These are phyloP conservation scores for Colletotrichum lentis DNA, from an alignment of 2,329 filamentous ascomycete species.

Conservation along the genomic window DNA sequence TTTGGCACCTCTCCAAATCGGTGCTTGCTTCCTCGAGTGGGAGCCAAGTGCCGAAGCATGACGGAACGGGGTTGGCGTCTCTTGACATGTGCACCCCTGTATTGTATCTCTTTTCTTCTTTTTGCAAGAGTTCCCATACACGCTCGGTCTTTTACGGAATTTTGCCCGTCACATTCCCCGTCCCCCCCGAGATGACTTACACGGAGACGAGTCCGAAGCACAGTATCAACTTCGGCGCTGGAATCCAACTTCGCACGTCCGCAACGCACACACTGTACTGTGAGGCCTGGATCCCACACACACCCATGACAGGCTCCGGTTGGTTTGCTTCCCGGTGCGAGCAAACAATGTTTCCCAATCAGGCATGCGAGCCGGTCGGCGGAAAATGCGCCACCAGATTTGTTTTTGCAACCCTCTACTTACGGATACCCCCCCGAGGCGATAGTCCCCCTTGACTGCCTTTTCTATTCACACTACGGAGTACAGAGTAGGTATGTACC, in stretches of 20 bases:
- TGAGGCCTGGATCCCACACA: slow-evolving; percentile 33
- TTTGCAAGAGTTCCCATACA: background rate
- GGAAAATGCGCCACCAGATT: slow-evolving; percentile 14
- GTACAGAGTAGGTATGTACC: no score
- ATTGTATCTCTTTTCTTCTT: background rate
- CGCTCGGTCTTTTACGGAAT: background rate
- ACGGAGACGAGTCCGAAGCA: slow-evolving; percentile 31
- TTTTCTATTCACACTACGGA: no score
- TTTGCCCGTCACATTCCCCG: background rate
- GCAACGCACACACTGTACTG: slow-evolving; percentile 37
- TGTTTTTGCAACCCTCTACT: background rate
- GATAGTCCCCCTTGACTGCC: background rate
- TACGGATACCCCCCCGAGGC: background rate
- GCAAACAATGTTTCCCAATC: slow-evolving; percentile 31
- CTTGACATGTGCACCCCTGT: background rate
- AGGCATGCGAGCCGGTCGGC: slow-evolving; percentile 23
- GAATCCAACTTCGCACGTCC: slow-evolving; percentile 36
- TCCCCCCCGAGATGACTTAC: slow-evolving; percentile 4
- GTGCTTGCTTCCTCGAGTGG: background rate
- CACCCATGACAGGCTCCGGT: slow-evolving; percentile 35
- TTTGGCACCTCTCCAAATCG: background rate
- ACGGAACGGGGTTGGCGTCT: slow-evolving; percentile 19
- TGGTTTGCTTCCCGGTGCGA: slow-evolving; percentile 27
- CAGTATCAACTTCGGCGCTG: slow-evolving; percentile 31
- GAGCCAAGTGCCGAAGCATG: slow-evolving; percentile 15